Evolutionary conservation across 768 basidiomycete species (phyloP), one percentile per base, ranked within the genome.

Genomic region (Suillus discolor): DNA sequence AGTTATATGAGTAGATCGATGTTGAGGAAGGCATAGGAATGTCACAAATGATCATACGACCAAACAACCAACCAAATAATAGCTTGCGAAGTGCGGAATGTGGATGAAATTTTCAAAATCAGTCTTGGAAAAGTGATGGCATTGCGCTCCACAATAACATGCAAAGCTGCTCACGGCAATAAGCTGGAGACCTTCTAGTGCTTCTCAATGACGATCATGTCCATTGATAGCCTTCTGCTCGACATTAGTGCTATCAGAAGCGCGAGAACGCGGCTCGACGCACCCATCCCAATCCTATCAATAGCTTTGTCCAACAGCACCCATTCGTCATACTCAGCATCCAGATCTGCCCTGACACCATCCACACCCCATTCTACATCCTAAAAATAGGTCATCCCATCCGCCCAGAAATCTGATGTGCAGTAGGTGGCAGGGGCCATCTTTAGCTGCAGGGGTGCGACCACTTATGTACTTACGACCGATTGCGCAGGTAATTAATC

Each of bases 261-360:
- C 11, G 1, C 20, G 25, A 20, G 1, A 44, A 16, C 9, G n/a
- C n/a, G n/a, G n/a, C n/a, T n/a, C 49, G 6, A 73, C 82, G 62
- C 65, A 74, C 93, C 94, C 94, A 96, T 93, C 39, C 94, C 94
- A 72, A 96, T 95, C 45, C 88, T 84, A 73, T 95, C 93, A 76
- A 96, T 94, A 1, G 94, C 94, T 72, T 82, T 90, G 78, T 96
- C 94, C 34, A 96, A 81, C 71, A 84, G 84, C n/a, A 86, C 88
- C 64, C 86, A 76, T 16, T 75, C 75, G 69, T 88, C 86, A 44
- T 70, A 77, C 16, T 69, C 71, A 6, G 44, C 18, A 57, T 71
- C 74, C 7, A 73, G 73, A 28, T 73, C 51, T 25, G 66, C 63
- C 41, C 78, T 79, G 38, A 69, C 69, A 11, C 71, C 72, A 18